Evolutionary conservation across 2,329 filamentous ascomycete species (phyloP).

Genomic region (Colletotrichum limetticola): DNA sequence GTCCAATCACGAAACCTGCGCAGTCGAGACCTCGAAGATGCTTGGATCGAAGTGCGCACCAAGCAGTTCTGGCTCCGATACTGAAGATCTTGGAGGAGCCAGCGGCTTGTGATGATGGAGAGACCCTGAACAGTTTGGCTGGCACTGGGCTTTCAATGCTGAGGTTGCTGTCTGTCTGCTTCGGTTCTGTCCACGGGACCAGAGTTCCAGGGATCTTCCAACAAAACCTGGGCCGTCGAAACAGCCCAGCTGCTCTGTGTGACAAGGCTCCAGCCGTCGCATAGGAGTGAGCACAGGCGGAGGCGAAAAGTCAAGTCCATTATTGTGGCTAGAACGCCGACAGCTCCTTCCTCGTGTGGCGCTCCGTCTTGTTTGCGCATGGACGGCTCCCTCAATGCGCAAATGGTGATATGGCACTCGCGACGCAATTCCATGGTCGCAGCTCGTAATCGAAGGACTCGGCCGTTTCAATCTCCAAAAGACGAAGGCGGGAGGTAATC

Average conservation of each 20-base stretch:
- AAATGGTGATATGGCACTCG: background rate
- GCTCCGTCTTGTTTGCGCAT: background rate
- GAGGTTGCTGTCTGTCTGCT: constrained; percentile 12
- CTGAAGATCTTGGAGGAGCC: constrained; percentile 4
- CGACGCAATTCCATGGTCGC: background rate
- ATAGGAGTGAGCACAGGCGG: constrained; percentile 7
- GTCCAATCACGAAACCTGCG: constrained; percentile 30
- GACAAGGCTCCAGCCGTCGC: constrained; percentile 12
- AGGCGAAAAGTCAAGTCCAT: constrained; percentile 5
- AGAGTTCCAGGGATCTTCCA: constrained; percentile 29
- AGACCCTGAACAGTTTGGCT: constrained; percentile 11
- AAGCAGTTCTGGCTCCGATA: constrained; percentile 2
- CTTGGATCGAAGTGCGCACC: constrained; percentile 6
- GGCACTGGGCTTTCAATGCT: constrained; percentile 4
- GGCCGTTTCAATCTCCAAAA: constrained; percentile 1
- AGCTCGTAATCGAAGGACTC: background rate
- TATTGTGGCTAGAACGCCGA: background rate
- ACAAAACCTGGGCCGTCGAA: constrained; percentile 21
- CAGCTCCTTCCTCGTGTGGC: background rate
- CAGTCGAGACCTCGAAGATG: constrained; percentile 17
- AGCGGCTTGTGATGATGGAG: background rate
- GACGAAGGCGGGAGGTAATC: constrained; percentile 4
- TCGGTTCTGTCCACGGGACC: constrained; percentile 21
- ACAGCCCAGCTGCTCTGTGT: constrained; percentile 9
- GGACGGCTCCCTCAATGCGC: background rate